These are phyloP conservation scores for Hondaea fermentalgiana DNA, from an alignment of 108 stramenopile genomes.

Conservation along the genomic window DNA sequence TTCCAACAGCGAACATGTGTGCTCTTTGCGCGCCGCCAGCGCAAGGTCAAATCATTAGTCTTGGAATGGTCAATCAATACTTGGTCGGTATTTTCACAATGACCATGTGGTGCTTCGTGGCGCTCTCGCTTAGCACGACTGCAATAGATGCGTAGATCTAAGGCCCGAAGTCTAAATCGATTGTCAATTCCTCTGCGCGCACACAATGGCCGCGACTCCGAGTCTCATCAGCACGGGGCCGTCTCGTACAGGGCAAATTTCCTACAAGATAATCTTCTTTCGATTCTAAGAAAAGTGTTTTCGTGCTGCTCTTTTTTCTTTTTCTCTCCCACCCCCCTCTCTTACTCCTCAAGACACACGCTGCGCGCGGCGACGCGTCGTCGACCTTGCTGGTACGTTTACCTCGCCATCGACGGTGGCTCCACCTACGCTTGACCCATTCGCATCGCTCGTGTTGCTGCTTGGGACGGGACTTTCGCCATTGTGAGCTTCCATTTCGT, in stretches of 20 bases:
- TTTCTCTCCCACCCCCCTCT: too few relatives aligned
- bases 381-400: not conserved
- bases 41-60: not conserved
- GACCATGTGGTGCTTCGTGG: not conserved
- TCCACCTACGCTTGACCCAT: not conserved
- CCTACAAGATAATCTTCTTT: too few relatives aligned
- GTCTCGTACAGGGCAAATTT: too few relatives aligned
- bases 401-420: not conserved
- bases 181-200: too few relatives aligned
- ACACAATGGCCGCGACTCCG: too few relatives aligned
- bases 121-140: not conserved
- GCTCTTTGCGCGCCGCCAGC: not conserved
- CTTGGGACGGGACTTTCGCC: too few relatives aligned
- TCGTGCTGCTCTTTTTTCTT: too few relatives aligned
- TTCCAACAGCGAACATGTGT: constrained; percentile 2
- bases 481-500: not conserved
- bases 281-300: too few relatives aligned
- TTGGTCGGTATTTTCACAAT: not conserved
- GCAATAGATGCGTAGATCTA: too few relatives aligned
- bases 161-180: too few relatives aligned
- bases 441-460: too few relatives aligned
- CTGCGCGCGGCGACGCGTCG: not conserved
- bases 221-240: too few relatives aligned
- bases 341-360: not conserved
- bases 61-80: not conserved